A percentile compares a stretch with the other conserved stretches of the same genome.
Conservation (phyloP, 129 eudicot species). For the Escallonia rubra region DNA sequence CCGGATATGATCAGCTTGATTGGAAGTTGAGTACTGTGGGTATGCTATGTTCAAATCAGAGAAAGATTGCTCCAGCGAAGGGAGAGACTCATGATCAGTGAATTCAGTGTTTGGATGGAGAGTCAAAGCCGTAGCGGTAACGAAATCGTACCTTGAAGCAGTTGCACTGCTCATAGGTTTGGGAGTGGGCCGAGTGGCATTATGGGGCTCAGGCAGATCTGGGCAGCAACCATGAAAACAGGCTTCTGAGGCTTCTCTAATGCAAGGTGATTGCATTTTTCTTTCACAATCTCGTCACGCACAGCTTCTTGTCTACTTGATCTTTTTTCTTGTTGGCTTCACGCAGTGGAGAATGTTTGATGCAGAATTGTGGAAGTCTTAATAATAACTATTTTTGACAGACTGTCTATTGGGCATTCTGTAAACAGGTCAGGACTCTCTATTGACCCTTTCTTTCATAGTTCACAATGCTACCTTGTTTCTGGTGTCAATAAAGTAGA, state of each 20-base stretch:
- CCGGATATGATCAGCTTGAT: constrained; percentile 41
- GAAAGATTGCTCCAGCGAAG: constrained; percentile 25
- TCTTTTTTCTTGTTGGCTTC: constrained; percentile 1
- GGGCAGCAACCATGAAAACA: constrained; percentile 29
- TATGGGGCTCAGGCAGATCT: constrained; percentile 5
- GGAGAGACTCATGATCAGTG: constrained; percentile 53
- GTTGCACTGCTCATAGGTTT: constrained; percentile 7
- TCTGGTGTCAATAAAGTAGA: background rate
- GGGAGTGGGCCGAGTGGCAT: background rate
- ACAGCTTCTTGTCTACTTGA: background rate
- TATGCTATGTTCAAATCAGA: constrained; percentile 19
- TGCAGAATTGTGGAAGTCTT: background rate
- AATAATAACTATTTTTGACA: background rate
- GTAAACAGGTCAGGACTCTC: background rate
- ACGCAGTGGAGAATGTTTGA: background rate
- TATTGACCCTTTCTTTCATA: constrained; percentile 20
- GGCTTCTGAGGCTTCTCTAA: constrained; percentile 30
- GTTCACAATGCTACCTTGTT: background rate
- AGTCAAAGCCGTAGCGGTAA: constrained; percentile 24
- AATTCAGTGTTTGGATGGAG: constrained; percentile 33
- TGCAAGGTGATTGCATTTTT: constrained; percentile 43
- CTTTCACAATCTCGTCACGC: background rate
- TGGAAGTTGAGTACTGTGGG: constrained; percentile 25
- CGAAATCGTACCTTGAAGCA: constrained; percentile 22
- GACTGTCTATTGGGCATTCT: constrained; percentile 7